A percentile compares a stretch with the other conserved stretches of the same genome.
Conservation (phyloP, 2,329 filamentous ascomycete species). For the Hypoxylon sp. region DNA sequence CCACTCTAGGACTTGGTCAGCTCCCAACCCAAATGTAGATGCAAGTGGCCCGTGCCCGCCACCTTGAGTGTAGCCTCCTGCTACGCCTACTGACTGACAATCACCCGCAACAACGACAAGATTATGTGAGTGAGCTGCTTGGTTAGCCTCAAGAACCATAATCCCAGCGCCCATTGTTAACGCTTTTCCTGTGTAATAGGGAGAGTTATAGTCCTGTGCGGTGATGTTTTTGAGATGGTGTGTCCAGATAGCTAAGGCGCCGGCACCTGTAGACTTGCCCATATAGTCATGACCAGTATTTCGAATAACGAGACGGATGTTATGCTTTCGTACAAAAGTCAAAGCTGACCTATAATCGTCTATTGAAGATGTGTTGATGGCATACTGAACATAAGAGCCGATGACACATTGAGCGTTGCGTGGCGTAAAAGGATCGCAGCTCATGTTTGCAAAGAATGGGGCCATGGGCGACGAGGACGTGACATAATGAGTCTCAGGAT, state of each 20-base stretch:
- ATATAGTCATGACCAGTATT: constrained; percentile 67
- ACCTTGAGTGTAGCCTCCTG: constrained; percentile 73
- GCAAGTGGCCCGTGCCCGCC: constrained; percentile 71
- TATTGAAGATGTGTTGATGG: constrained; percentile 49
- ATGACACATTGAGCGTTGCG: constrained; percentile 59
- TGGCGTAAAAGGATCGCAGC: constrained; percentile 59
- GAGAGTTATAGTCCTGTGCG: constrained; percentile 47
- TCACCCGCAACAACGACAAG: constrained; percentile 64
- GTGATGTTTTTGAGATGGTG: constrained; percentile 62
- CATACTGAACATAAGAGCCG: constrained; percentile 56
- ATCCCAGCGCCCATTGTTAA: constrained; percentile 67
- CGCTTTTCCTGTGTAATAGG: constrained; percentile 63
- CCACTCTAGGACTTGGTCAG: constrained; percentile 71
- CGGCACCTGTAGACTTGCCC: constrained; percentile 68
- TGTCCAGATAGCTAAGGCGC: constrained; percentile 64
- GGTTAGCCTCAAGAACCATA: constrained; percentile 60
- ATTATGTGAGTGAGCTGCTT: constrained; percentile 56
- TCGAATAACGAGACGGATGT: constrained; percentile 64
- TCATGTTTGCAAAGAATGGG: constrained; percentile 42
- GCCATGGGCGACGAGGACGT: constrained; percentile 49
- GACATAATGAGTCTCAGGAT: constrained; percentile 24
- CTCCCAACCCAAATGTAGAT: constrained; percentile 69
- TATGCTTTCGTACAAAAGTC: constrained; percentile 57
- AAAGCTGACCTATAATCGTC: constrained; percentile 47
- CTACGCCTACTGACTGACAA: constrained; percentile 69